Evolutionary conservation across 2,329 filamentous ascomycete genomes (phyloP).

Genomic region (Aspergillus udagawae): DNA sequence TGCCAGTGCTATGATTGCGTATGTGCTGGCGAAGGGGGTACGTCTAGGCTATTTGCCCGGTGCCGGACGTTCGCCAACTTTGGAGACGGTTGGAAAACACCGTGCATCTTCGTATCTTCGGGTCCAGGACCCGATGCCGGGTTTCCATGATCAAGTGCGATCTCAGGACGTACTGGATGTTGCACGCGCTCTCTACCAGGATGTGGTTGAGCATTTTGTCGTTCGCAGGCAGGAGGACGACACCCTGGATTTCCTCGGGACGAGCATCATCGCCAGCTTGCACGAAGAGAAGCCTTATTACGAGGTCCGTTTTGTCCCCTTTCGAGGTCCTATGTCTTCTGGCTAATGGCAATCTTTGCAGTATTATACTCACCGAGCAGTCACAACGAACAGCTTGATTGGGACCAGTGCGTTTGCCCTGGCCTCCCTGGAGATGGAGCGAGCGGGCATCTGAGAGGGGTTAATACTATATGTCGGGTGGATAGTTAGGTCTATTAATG

Average conservation of each 20-base stretch:
- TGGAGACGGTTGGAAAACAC: not conserved
- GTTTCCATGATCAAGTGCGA: not conserved
- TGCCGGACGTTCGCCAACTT: not conserved
- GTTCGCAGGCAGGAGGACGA: not conserved
- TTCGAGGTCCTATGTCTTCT: not conserved
- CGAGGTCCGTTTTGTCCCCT: not conserved
- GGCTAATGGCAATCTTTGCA: not conserved
- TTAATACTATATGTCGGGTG: too few relatives aligned
- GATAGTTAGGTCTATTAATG: too few relatives aligned
- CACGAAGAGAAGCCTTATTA: not conserved
- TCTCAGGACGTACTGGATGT: not conserved
- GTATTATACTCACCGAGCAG: not conserved
- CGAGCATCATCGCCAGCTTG: not conserved
- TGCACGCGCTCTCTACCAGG: not conserved
- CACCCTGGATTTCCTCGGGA: not conserved
- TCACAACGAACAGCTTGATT: conserved; percentile 1
- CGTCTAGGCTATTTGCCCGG: not conserved
- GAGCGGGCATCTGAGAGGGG: not conserved
- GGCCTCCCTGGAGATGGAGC: not conserved
- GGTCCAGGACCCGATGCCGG: not conserved
- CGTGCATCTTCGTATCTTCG: not conserved
- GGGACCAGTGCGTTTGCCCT: not conserved
- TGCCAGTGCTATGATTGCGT: not conserved
- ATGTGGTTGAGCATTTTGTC: not conserved
- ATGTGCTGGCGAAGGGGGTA: not conserved